Conservation (phyloP, 352 stramenopile genomes). For the Phytophthora capsici region DNA sequence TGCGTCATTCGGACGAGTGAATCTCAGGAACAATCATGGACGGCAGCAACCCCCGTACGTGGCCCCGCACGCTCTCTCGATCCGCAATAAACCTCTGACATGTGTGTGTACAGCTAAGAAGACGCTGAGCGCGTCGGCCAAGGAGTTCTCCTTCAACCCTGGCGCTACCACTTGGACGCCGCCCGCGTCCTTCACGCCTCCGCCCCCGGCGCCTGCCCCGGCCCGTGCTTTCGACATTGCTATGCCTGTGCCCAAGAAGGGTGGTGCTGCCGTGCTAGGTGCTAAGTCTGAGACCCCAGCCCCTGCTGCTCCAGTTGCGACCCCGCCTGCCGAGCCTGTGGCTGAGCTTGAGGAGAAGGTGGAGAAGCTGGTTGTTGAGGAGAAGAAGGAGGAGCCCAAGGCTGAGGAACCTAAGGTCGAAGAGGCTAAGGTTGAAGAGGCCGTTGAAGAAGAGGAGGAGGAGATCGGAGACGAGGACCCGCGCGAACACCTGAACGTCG, state of each 20-base stretch:
- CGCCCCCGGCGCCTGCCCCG: conserved; percentile 50
- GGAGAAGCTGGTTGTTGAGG: conserved; percentile 30
- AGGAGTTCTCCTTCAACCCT: conserved; percentile 85
- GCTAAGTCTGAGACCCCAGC: conserved; percentile 1
- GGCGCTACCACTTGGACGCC: conserved; percentile 68
- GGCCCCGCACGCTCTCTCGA: not conserved
- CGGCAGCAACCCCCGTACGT: conserved; percentile 52
- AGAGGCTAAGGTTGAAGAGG: conserved; percentile 54
- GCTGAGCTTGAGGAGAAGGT: conserved; percentile 39
- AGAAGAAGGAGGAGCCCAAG: conserved; percentile 39
- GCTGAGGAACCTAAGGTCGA: conserved; percentile 39
- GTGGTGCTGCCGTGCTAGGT: conserved; percentile 47
- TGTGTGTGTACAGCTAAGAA: conserved; percentile 56
- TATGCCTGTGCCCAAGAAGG: conserved; percentile 82
- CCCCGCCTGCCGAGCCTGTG: conserved; percentile 33
- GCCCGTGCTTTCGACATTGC: conserved; percentile 58
- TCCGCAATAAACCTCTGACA: not conserved
- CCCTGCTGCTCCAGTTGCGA: conserved; percentile 19
- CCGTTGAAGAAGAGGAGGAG: conserved; percentile 62
- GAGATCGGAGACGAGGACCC: conserved; percentile 93
- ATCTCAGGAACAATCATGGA: conserved; percentile 29
- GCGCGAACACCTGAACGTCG: conserved; percentile 98
- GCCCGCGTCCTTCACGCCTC: conserved; percentile 45
- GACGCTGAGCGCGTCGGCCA: conserved; percentile 62
- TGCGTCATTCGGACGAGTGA: conserved; percentile 17